Evolutionary conservation across 345 rosid genomes (phyloP).

Genomic region (Geranium brycei): DNA sequence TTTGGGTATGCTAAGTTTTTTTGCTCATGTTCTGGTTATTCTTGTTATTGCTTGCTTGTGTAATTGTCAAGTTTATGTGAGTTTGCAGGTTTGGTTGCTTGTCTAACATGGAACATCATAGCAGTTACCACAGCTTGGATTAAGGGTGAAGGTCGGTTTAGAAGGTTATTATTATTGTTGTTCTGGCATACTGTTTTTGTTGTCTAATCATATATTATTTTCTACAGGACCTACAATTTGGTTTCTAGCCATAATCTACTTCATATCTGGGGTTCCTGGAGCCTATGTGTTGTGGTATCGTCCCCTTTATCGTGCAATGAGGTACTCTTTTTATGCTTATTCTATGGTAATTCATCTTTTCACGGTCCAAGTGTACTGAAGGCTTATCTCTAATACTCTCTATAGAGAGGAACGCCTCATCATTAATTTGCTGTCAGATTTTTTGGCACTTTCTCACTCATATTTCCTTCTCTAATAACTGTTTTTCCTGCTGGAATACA

Average conservation of each 20-base stretch:
- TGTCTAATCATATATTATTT: constrained; percentile 7
- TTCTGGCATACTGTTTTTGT: constrained; percentile 4
- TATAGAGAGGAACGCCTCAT: neutral
- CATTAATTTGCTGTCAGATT: too few relatives aligned
- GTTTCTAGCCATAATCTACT: constrained; percentile 90
- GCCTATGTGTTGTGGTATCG: constrained; percentile 85
- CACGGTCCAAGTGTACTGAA: neutral
- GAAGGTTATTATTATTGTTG: constrained; percentile 2
- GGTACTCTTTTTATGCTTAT: constrained; percentile 33
- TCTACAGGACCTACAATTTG: constrained; percentile 71
- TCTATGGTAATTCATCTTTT: neutral
- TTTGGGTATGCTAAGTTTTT: constrained; percentile 44
- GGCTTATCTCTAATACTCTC: neutral
- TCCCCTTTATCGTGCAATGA: constrained; percentile 91
- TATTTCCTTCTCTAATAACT: too few relatives aligned
- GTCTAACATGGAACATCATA: constrained; percentile 80
- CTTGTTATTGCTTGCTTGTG: neutral
- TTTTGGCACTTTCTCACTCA: too few relatives aligned
- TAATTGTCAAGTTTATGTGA: neutral
- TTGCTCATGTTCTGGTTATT: neutral
- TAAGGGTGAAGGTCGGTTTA: constrained; percentile 66
- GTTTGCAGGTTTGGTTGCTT: constrained; percentile 58
- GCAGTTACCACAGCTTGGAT: constrained; percentile 86
- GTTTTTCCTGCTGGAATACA: too few relatives aligned
- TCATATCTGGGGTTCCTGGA: constrained; percentile 83